Percentiles rank a stretch among this genome's conserved stretches.
These are phyloP conservation scores for Cordyceps militaris DNA, from an alignment of 2,329 filamentous ascomycete genomes.

Conservation along the genomic window DNA sequence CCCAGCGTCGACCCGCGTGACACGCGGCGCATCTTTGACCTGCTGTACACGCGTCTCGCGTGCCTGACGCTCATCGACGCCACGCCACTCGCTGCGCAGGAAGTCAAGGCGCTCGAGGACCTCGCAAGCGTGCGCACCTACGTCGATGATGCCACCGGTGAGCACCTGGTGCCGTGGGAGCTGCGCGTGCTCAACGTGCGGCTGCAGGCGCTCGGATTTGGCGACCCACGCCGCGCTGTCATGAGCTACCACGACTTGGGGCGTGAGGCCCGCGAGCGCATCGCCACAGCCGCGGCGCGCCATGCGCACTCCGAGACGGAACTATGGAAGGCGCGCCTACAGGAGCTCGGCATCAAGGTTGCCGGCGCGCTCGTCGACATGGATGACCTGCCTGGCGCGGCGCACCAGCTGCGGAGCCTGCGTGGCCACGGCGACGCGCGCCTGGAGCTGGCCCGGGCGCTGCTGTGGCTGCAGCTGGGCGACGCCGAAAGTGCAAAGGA, in stretches of 20 bases:
- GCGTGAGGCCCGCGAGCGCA: constrained; percentile 61
- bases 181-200: constrained; percentile 76
- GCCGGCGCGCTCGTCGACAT: constrained; percentile 70
- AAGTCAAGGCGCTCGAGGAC: constrained; percentile 58
- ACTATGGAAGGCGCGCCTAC: constrained; percentile 65
- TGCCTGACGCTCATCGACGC: constrained; percentile 76
- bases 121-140: constrained; percentile 51
- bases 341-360: constrained; percentile 65
- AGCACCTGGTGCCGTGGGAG: constrained; percentile 77
- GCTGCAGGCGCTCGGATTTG: constrained; percentile 78
- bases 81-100: constrained; percentile 59
- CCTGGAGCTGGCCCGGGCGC: constrained; percentile 44
- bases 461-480: constrained; percentile 74
- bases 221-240: constrained; percentile 74
- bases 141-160: constrained; percentile 43
- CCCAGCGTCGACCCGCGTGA: constrained; percentile 46
- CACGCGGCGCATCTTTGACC: constrained; percentile 59
- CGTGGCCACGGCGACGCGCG: constrained; percentile 31
- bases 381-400: constrained; percentile 77
- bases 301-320: constrained; percentile 48
- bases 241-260: constrained; percentile 89
- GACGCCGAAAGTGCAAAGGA: constrained; percentile 61
- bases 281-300: constrained; percentile 38
- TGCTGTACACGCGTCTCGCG: constrained; percentile 75
- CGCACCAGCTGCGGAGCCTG: constrained; percentile 61